Conservation (phyloP, 2,329 filamentous ascomycete species). For the Fusarium sarcochroum region DNA sequence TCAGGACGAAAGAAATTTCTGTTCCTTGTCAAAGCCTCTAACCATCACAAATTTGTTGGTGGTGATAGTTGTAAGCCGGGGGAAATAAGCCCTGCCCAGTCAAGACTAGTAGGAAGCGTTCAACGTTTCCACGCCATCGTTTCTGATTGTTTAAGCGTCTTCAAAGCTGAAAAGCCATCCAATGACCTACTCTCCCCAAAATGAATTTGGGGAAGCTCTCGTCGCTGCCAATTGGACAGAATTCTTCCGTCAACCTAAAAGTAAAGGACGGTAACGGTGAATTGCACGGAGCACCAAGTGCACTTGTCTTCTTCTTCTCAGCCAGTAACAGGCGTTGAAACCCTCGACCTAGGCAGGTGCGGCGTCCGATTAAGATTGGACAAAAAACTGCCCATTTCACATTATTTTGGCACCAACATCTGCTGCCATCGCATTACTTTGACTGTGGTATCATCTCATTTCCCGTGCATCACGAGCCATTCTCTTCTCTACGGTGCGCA, state of each 20-base stretch:
- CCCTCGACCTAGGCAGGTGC: slow-evolving; percentile 31
- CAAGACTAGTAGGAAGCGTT: slow-evolving; percentile 4
- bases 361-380: slow-evolving; percentile 26
- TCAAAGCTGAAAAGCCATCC: slow-evolving; percentile 2
- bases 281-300: slow-evolving; percentile 25
- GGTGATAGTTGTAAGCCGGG: neutral
- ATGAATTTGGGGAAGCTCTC: slow-evolving; percentile 8
- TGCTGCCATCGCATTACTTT: slow-evolving; percentile 20
- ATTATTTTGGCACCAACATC: slow-evolving; percentile 15
- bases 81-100: slow-evolving; percentile 11
- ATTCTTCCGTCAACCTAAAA: neutral
- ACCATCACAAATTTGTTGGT: neutral
- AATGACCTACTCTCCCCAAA: slow-evolving; percentile 9
- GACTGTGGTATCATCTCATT: slow-evolving; percentile 34
- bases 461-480: slow-evolving; percentile 26
- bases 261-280: slow-evolving; percentile 23
- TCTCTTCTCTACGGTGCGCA: slow-evolving; percentile 4
- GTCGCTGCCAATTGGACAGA: slow-evolving; percentile 20
- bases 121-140: slow-evolving; percentile 32
- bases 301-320: slow-evolving; percentile 3
- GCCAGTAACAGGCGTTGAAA: slow-evolving; percentile 32
- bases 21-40: neutral
- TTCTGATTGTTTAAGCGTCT: slow-evolving; percentile 29
- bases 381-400: slow-evolving; percentile 36
- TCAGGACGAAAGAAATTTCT: neutral